Evolutionary conservation across 345 rosid species (phyloP).

Genomic region (Moringa oleifera): DNA sequence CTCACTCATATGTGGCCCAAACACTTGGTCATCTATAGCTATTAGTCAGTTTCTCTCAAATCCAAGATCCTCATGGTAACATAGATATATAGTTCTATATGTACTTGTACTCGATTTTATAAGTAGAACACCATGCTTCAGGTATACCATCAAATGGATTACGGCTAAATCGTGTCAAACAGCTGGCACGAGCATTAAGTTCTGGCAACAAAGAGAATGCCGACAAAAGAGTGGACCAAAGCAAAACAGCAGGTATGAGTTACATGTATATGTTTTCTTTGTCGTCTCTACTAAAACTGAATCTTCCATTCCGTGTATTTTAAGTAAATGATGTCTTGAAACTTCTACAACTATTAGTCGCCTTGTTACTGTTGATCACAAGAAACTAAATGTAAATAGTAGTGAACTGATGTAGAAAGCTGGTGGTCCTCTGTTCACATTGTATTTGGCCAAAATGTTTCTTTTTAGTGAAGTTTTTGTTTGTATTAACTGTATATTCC

Average conservation of each 20-base stretch:
- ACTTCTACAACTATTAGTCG: too few species aligned
- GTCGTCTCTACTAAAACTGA: neutral
- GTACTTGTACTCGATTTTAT: neutral
- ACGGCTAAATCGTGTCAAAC: constrained; percentile 65
- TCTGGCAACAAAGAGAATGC: constrained; percentile 26
- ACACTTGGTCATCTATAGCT: neutral
- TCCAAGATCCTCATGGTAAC: too few species aligned
- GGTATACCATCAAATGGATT: constrained; percentile 53
- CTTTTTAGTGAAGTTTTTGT: neutral
- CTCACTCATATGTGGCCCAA: neutral
- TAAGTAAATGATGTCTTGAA: neutral
- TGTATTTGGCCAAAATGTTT: too few species aligned
- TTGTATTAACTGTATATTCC: neutral
- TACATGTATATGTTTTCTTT: neutral
- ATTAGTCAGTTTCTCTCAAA: too few species aligned
- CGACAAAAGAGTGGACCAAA: constrained; percentile 19
- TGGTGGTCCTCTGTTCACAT: too few species aligned
- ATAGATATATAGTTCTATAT: too few species aligned
- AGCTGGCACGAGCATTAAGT: constrained; percentile 49
- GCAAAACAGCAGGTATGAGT: constrained; percentile 39
- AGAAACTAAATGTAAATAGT: neutral
- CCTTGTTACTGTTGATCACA: neutral
- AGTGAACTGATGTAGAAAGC: too few species aligned
- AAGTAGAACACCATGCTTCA: constrained; percentile 21
- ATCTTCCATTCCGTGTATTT: neutral